These are phyloP conservation scores for Emergomyces pasteurianus DNA, from an alignment of 2,329 filamentous ascomycete genomes.

Conservation along the genomic window DNA sequence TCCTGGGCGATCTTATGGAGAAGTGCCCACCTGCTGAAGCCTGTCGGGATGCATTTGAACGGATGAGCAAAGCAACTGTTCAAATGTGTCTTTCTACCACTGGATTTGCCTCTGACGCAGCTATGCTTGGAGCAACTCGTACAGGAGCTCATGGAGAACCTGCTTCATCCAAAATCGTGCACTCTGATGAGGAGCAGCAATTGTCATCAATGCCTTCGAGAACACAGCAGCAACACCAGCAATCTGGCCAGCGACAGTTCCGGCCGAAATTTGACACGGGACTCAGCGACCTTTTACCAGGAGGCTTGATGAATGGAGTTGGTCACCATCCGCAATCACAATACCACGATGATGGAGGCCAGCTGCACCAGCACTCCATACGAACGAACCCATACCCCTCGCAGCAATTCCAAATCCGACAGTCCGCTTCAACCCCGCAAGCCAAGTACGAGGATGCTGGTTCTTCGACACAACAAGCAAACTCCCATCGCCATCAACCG, in stretches of 20 bases:
- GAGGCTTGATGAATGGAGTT: not conserved
- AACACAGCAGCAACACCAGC: not conserved
- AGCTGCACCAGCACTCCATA: not conserved
- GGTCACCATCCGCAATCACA: not conserved
- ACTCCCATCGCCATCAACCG: not conserved
- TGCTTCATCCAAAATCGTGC: not conserved
- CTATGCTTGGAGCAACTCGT: not conserved
- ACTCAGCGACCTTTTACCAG: not conserved
- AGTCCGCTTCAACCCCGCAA: not conserved
- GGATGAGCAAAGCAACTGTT: slow-evolving; percentile 89
- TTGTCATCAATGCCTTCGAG: not conserved
- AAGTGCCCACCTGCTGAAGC: slow-evolving; percentile 93
- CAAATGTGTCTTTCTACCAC: slow-evolving; percentile 87
- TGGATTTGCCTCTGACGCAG: slow-evolving; percentile 50
- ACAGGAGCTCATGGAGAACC: not conserved
- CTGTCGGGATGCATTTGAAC: slow-evolving; percentile 85
- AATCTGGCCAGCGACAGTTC: not conserved
- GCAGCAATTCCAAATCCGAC: not conserved
- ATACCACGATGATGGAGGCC: not conserved
- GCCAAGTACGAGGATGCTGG: not conserved
- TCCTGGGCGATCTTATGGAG: slow-evolving; percentile 80
- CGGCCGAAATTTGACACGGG: not conserved
- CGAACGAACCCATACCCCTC: not conserved
- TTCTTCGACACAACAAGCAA: not conserved
- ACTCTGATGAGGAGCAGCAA: not conserved